These are phyloP conservation scores for Millerozyma miso DNA, from an alignment of 805 yeast genomes.

Conservation along the genomic window DNA sequence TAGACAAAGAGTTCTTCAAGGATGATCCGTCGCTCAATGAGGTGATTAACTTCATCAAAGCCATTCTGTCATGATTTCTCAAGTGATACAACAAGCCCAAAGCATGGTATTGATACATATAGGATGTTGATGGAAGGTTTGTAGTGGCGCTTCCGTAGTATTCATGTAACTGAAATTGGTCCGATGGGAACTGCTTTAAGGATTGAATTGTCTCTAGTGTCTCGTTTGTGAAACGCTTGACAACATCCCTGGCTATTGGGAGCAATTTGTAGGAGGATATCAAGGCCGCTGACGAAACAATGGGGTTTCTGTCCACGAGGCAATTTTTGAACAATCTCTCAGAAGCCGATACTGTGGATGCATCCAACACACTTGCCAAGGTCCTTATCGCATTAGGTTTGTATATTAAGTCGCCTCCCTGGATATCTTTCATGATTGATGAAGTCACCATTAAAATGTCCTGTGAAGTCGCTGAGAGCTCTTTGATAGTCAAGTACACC, in stretches of 20 bases:
- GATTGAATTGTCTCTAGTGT: constrained; percentile 84
- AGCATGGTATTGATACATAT: constrained; percentile 93
- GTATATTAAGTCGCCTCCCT: constrained; percentile 77
- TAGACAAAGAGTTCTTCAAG: constrained; percentile 77
- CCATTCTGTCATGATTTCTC: constrained; percentile 90
- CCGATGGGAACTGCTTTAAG: constrained; percentile 48
- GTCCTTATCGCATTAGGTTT: constrained; percentile 96
- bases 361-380: constrained; percentile 83
- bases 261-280: constrained; percentile 85
- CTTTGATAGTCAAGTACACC: constrained; percentile 92
- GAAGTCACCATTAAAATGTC: constrained; percentile 97
- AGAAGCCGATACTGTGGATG: constrained; percentile 84
- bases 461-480: constrained; percentile 75
- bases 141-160: constrained; percentile 50
- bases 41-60: constrained; percentile 83
- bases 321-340: constrained; percentile 91
- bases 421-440: constrained; percentile 96
- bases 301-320: constrained; percentile 85
- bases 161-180: constrained; percentile 50
- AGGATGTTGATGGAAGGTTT: constrained; percentile 61
- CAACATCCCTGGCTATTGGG: constrained; percentile 87
- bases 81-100: constrained; percentile 84
- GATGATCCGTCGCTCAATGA: constrained; percentile 59
- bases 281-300: constrained; percentile 89
- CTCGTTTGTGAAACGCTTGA: constrained; percentile 91